Evolutionary conservation across 2,329 filamentous ascomycete species (phyloP).

Genomic region (Colletotrichum lindemuthianum): DNA sequence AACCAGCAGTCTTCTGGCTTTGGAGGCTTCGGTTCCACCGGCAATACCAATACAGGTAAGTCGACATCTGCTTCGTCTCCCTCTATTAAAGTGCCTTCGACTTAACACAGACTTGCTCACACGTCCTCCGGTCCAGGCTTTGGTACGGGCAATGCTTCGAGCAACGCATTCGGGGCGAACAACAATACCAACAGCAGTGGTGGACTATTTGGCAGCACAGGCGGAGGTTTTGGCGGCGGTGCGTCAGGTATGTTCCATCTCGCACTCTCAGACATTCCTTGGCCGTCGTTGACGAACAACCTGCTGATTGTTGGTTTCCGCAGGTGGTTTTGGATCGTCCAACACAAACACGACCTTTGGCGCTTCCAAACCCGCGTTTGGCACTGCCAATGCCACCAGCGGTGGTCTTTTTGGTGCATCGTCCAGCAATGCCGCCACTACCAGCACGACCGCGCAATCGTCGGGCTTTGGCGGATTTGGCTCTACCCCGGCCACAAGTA

Average conservation of each 20-base stretch:
- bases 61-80: slow-evolving; percentile 37
- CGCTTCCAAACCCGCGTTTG: slow-evolving; percentile 40
- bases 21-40: slow-evolving; percentile 64
- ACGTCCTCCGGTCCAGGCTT: slow-evolving; percentile 45
- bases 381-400: slow-evolving; percentile 42
- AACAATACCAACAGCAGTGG: slow-evolving; percentile 43
- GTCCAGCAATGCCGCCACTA: slow-evolving; percentile 44
- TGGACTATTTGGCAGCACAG: slow-evolving; percentile 43
- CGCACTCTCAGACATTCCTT: background rate
- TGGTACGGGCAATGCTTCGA: slow-evolving; percentile 49
- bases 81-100: background rate
- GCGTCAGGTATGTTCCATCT: slow-evolving; percentile 21
- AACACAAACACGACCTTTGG: slow-evolving; percentile 50
- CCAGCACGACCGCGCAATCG: slow-evolving; percentile 46
- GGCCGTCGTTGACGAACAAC: background rate
- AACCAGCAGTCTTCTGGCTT: slow-evolving; percentile 59
- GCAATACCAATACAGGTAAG: slow-evolving; percentile 61
- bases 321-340: slow-evolving; percentile 45
- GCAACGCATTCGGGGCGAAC: slow-evolving; percentile 56
- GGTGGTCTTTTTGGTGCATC: slow-evolving; percentile 59
- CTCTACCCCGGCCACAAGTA: slow-evolving; percentile 43
- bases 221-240: slow-evolving; percentile 28
- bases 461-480: slow-evolving; percentile 56
- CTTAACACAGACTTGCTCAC: slow-evolving; percentile 30
- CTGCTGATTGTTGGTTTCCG: background rate